Percentiles rank a stretch among this genome's conserved stretches.
Evolutionary conservation across 768 basidiomycete species (phyloP).

Genomic region (Rhizopogon roseolus): DNA sequence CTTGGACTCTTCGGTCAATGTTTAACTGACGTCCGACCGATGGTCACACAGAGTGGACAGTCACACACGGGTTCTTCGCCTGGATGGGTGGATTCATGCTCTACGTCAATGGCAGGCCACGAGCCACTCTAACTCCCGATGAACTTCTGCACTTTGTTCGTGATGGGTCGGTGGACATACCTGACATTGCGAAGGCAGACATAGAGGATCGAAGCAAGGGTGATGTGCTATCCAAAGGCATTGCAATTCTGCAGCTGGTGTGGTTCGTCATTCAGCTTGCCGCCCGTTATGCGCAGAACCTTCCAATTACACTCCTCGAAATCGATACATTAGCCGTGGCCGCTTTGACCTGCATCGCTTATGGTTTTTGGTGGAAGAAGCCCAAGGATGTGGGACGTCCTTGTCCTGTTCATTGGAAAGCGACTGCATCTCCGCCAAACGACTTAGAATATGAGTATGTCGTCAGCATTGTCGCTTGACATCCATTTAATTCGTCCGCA

Average conservation of each 20-base stretch:
- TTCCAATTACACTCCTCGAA: slow-evolving; percentile 32
- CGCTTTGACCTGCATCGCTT: slow-evolving; percentile 25
- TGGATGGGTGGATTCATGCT: slow-evolving; percentile 19
- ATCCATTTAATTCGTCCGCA: not conserved
- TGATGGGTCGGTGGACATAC: not conserved
- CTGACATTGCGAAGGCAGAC: slow-evolving; percentile 5
- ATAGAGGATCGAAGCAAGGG: slow-evolving; percentile 28
- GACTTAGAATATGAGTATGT: not conserved
- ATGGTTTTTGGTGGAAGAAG: slow-evolving; percentile 35
- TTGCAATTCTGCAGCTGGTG: slow-evolving; percentile 27
- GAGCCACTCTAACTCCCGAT: not conserved
- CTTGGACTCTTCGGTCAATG: not conserved
- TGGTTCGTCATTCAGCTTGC: slow-evolving; percentile 32
- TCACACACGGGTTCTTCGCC: slow-evolving; percentile 13
- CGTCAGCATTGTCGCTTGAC: not conserved
- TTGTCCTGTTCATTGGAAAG: not conserved
- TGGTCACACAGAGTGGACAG: not conserved
- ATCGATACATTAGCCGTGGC: slow-evolving; percentile 32
- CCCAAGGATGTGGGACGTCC: slow-evolving; percentile 28
- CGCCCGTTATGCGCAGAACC: slow-evolving; percentile 14
- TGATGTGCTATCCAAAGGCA: slow-evolving; percentile 29
- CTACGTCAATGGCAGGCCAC: not conserved
- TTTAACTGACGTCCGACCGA: not conserved
- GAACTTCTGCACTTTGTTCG: not conserved
- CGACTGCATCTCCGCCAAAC: not conserved